Percentiles rank a stretch among this genome's conserved stretches.
phyloP scores from a whole-genome alignment of 1,284 basidiomycete species.

The Puccinia novopanici region DNA sequence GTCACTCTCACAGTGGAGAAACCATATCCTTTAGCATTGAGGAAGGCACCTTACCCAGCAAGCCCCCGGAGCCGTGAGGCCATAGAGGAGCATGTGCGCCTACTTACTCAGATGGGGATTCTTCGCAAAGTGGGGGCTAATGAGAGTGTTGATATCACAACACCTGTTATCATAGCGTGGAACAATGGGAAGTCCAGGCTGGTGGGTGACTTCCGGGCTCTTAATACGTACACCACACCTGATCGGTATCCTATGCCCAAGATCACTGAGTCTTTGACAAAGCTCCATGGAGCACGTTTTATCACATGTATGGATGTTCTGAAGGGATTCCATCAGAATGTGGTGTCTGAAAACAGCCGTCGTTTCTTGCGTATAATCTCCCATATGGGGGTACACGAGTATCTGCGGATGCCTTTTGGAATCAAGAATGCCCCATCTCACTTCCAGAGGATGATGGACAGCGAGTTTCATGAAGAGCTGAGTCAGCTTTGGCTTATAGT shows the following conservation, averaged over 20 bases:
- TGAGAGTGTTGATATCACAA: background rate
- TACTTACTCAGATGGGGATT: background rate
- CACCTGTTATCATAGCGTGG: background rate
- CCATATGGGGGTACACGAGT: conserved; percentile 28
- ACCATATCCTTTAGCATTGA: conserved; percentile 6
- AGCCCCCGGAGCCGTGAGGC: conserved; percentile 5
- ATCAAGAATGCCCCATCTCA: conserved; percentile 22
- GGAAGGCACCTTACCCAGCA: conserved; percentile 5
- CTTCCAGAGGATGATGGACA: too few species aligned
- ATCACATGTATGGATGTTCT: conserved; percentile 22
- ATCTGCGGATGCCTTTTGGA: conserved; percentile 26
- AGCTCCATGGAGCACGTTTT: background rate
- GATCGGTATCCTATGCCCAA: conserved; percentile 30
- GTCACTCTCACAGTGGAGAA: background rate
- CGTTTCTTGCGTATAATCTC: background rate
- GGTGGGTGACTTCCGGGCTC: conserved; percentile 24
- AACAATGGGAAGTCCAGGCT: background rate
- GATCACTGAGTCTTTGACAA: background rate
- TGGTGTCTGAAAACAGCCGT: background rate
- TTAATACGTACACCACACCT: conserved; percentile 18
- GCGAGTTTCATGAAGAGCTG: background rate
- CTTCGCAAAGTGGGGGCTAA: too few species aligned
- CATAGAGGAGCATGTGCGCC: conserved; percentile 8
- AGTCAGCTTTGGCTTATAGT: background rate
- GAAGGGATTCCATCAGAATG: conserved; percentile 18